A percentile compares a stretch with the other conserved stretches of the same genome.
phyloP scores from a whole-genome alignment of 495 filamentous ascomycete genomes.

The Rostrohypoxylon terebratum region DNA sequence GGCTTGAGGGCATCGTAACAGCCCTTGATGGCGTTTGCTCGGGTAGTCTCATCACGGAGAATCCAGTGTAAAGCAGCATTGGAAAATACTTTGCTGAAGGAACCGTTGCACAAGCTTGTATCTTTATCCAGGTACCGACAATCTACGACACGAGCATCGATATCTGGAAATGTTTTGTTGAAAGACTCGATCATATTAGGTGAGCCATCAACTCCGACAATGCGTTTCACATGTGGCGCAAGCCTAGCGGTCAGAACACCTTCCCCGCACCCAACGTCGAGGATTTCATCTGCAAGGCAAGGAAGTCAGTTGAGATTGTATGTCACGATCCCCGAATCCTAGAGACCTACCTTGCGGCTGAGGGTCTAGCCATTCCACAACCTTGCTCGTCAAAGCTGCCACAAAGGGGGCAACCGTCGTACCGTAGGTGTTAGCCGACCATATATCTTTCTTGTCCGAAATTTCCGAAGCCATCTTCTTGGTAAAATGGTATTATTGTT shows the following conservation, averaged over 20 bases:
- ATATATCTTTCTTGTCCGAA: conserved; percentile 8
- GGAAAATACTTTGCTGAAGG: conserved; percentile 3
- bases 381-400: conserved; percentile 18
- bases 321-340: background rate
- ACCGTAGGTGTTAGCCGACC: conserved; percentile 18
- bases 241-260: conserved; percentile 18
- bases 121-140: conserved; percentile 14
- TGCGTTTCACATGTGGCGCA: conserved; percentile 21
- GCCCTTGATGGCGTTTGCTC: conserved; percentile 1
- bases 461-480: conserved; percentile 1
- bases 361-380: conserved; percentile 24
- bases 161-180: conserved; percentile 7
- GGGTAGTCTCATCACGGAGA: background rate
- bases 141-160: conserved; percentile 20
- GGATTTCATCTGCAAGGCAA: conserved; percentile 15
- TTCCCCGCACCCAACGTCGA: conserved; percentile 21
- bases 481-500: background rate
- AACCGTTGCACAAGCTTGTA: background rate
- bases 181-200: conserved; percentile 25
- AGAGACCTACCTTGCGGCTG: conserved; percentile 17
- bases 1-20: background rate
- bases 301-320: conserved; percentile 1
- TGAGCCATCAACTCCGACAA: conserved; percentile 16
- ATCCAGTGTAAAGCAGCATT: conserved; percentile 1
- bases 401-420: conserved; percentile 18